Base-by-base conservation (phyloP, 2,329 filamentous ascomycete species). In the Scytalidium sp. region DNA sequence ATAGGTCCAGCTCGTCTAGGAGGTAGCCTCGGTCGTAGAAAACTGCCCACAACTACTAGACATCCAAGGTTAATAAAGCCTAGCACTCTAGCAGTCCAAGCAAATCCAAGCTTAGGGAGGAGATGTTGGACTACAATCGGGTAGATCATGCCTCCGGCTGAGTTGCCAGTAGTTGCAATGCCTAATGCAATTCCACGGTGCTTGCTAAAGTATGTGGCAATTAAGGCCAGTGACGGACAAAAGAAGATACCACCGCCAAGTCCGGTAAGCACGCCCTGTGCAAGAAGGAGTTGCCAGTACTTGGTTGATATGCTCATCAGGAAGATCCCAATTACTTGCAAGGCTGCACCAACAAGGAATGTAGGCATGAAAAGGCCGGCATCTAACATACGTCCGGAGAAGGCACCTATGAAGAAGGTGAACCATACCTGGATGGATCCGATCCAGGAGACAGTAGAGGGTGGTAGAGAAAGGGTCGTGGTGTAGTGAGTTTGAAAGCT, bases 31-130 rank as follows among this genome's bases (percentile, higher is more conserved):
- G 71, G 64, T 32, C 64, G 67, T 50, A 72, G 59, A 22, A 73
- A 67, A 2, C 65, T 58, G 23, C 71, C 60, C 10, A 56, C 49
- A 3, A 64, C 61, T 3, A 65, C 53, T 21, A 68, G 62, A 21
- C 50, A 61, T 11, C 56, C 64, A 21, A 75, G 57, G n/a, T 70
- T 63, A n/a, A 77, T 61, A 50, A 79, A 74, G 1, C 68, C 74
- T 36, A 78, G 63, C 3, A 69, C 63, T 6, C 73, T 63, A 27
- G 74, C 63, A 0, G 73, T 66, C 72, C 72, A 75, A 1, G 53
- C 60, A 56, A 74, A 75, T 3, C 71, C 73, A 41, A 74, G 60
- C 10, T 49, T 54, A 2, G 63, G 62, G 4, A 75, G 51, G 8
- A 74, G 52, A 25, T 64, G 58, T 25, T 70, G 64, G 7, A 72